Conservation (phyloP, 495 filamentous ascomycete species). For the Talaromyces stipitatus region DNA sequence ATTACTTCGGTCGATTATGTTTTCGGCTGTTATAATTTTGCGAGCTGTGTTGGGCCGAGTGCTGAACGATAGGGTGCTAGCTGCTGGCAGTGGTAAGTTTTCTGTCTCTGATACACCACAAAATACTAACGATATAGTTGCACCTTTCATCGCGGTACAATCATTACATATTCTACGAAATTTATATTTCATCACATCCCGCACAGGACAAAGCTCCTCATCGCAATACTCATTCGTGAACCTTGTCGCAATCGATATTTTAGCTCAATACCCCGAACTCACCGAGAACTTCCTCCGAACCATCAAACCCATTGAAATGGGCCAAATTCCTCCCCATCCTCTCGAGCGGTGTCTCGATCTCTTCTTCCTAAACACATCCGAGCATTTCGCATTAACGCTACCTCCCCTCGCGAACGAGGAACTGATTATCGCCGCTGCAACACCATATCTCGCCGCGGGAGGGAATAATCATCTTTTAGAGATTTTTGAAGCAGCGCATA, state of each 20-base stretch:
- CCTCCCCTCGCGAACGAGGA: slow-evolving; percentile 58
- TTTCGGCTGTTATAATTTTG: slow-evolving; percentile 67
- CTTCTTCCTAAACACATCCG: slow-evolving; percentile 84
- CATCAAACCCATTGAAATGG: slow-evolving; percentile 49
- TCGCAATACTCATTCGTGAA: slow-evolving; percentile 80
- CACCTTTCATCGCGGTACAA: slow-evolving; percentile 67
- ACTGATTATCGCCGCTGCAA: slow-evolving; percentile 64
- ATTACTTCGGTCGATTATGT: slow-evolving; percentile 71
- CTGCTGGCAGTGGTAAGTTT: slow-evolving; percentile 45
- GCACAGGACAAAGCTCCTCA: slow-evolving; percentile 64
- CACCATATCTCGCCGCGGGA: slow-evolving; percentile 66
- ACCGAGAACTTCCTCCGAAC: slow-evolving; percentile 62
- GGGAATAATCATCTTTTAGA: slow-evolving; percentile 56
- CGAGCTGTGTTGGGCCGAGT: slow-evolving; percentile 65
- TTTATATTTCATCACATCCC: slow-evolving; percentile 80
- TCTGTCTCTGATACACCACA: slow-evolving; percentile 3
- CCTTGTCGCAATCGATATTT: slow-evolving; percentile 80
- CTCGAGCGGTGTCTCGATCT: slow-evolving; percentile 74
- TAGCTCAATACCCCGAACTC: slow-evolving; percentile 64
- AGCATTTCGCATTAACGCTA: slow-evolving; percentile 73
- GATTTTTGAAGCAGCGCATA: slow-evolving; percentile 91
- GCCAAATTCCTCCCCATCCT: slow-evolving; percentile 63
- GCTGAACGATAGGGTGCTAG: slow-evolving; percentile 46
- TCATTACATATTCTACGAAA: slow-evolving; percentile 72
- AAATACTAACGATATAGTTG: slow-evolving; percentile 28